Conservation (phyloP, 345 rosid genomes). For the Sonneratia caseolaris region DNA sequence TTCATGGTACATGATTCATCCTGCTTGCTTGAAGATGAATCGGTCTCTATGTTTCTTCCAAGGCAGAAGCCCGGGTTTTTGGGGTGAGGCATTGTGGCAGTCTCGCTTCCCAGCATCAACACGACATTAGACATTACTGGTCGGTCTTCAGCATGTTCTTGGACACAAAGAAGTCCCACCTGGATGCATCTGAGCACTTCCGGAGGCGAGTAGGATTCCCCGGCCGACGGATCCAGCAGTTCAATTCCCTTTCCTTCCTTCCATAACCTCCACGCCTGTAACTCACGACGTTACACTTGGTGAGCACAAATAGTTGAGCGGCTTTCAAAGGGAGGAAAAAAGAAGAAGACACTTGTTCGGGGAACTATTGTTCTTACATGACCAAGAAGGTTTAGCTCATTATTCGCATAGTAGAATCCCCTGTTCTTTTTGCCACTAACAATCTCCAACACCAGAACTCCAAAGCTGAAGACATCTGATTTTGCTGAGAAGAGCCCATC, state of each 20-base stretch:
- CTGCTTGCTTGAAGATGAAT: constrained; percentile 43
- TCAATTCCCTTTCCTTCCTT: constrained; percentile 44
- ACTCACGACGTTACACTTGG: constrained; percentile 24
- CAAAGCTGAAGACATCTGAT: constrained; percentile 68
- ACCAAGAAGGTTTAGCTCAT: constrained; percentile 64
- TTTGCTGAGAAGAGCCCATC: constrained; percentile 57
- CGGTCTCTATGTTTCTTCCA: constrained; percentile 41
- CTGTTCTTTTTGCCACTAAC: constrained; percentile 51
- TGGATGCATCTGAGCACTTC: constrained; percentile 65
- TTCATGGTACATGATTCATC: constrained; percentile 54
- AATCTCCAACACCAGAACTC: constrained; percentile 52
- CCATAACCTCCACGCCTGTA: constrained; percentile 42
- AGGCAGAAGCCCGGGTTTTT: constrained; percentile 56
- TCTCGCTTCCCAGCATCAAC: constrained; percentile 61
- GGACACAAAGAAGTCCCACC: constrained; percentile 72
- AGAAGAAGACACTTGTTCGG: too few species aligned
- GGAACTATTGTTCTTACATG: constrained; percentile 26
- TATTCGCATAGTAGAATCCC: constrained; percentile 49
- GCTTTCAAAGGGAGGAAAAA: background rate
- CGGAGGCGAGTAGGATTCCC: constrained; percentile 20
- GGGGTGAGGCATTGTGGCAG: constrained; percentile 54
- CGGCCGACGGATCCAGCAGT: constrained; percentile 29
- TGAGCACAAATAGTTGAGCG: background rate
- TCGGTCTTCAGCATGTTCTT: constrained; percentile 57
- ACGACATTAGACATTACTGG: constrained; percentile 54